These are phyloP conservation scores for Geum urbanum DNA, from an alignment of 306 rosid species.

Conservation along the genomic window DNA sequence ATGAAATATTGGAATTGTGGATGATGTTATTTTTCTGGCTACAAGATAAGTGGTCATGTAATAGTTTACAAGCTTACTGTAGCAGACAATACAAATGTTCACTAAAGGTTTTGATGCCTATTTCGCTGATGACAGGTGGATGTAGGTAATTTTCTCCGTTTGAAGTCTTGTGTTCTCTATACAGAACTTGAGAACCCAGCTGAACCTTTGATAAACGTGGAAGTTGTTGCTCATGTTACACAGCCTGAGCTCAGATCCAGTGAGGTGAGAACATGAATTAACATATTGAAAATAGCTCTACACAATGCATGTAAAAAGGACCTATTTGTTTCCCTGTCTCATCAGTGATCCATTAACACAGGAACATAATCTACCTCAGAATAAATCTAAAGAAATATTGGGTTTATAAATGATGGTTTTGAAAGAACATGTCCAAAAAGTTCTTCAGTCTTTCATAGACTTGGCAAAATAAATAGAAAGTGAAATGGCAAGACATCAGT, in stretches of 20 bases:
- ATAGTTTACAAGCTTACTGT: too few relatives aligned
- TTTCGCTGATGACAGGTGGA: conserved; percentile 61
- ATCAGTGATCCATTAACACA: not conserved
- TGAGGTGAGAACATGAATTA: conserved; percentile 49
- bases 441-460: too few relatives aligned
- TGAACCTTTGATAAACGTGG: conserved; percentile 67
- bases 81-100: too few relatives aligned
- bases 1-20: not conserved
- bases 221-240: conserved; percentile 80
- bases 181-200: conserved; percentile 56
- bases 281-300: not conserved
- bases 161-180: conserved; percentile 76
- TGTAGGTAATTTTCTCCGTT: conserved; percentile 79
- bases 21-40: not conserved
- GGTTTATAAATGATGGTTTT: too few relatives aligned
- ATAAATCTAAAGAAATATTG: not conserved
- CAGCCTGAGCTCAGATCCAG: conserved; percentile 76
- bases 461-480: too few relatives aligned
- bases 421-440: too few relatives aligned
- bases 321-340: not conserved
- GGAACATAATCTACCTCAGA: not conserved
- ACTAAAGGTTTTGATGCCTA: not conserved
- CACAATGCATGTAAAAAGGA: not conserved
- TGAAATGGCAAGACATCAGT: not conserved
- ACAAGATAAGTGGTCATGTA: too few relatives aligned